Percentiles rank a stretch among this genome's conserved stretches.
These are phyloP conservation scores for Pleurotus platypus DNA, from an alignment of 768 basidiomycete genomes.

Conservation along the genomic window DNA sequence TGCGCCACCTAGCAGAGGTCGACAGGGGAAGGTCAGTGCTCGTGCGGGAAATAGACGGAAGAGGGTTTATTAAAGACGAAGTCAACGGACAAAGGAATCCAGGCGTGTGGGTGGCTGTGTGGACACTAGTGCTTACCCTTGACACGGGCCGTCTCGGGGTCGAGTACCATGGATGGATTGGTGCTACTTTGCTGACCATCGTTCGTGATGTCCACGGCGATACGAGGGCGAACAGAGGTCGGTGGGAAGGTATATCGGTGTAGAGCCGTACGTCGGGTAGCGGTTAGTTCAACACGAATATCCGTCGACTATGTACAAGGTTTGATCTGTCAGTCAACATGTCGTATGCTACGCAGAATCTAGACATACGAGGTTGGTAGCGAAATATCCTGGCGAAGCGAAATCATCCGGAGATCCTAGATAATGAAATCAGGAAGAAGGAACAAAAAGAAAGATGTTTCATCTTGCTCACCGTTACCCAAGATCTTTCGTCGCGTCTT, in stretches of 20 bases:
- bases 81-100: neutral
- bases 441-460: too few species aligned
- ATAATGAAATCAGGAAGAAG: too few species aligned
- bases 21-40: neutral
- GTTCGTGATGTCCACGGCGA: constrained; percentile 59
- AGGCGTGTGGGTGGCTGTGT: neutral
- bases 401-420: constrained; percentile 56
- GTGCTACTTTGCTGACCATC: constrained; percentile 55
- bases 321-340: too few species aligned
- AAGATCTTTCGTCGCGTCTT: constrained; percentile 47
- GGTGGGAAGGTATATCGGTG: constrained; percentile 58
- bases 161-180: constrained; percentile 42
- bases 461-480: constrained; percentile 36
- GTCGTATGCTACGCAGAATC: neutral
- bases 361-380: constrained; percentile 47
- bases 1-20: constrained; percentile 17
- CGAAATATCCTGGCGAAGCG: constrained; percentile 65
- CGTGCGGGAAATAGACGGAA: neutral
- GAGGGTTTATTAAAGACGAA: neutral
- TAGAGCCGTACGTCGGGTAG: constrained; percentile 55
- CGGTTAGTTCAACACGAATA: constrained; percentile 56
- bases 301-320: constrained; percentile 38
- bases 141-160: constrained; percentile 47
- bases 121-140: constrained; percentile 25
- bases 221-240: constrained; percentile 43